phyloP scores from a whole-genome alignment of 805 yeast genomes.

The Peterozyma toletana region DNA sequence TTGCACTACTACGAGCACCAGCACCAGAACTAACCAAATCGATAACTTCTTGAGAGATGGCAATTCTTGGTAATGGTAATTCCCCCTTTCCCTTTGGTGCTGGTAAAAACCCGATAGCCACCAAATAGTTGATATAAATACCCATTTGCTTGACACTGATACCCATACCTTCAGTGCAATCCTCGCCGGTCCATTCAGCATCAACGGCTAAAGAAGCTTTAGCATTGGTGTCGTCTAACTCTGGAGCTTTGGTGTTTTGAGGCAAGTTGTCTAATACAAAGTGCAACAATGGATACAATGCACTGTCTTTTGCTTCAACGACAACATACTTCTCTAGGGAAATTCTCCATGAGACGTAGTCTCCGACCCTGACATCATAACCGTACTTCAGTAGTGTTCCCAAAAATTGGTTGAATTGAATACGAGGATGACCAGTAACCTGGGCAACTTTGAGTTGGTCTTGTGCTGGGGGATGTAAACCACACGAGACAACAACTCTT shows the following conservation, averaged over 20 bases:
- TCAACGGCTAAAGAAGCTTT: constrained; percentile 60
- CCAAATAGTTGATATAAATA: constrained; percentile 71
- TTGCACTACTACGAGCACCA: constrained; percentile 70
- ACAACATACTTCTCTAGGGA: constrained; percentile 72
- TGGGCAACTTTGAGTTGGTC: constrained; percentile 70
- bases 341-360: constrained; percentile 74
- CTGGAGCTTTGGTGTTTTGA: constrained; percentile 89
- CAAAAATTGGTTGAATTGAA: constrained; percentile 69
- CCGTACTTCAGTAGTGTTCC: constrained; percentile 64
- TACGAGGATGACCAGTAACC: constrained; percentile 96
- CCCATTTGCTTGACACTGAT: constrained; percentile 64
- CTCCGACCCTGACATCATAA: constrained; percentile 52
- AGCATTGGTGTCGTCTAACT: constrained; percentile 83
- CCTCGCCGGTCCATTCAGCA: constrained; percentile 54
- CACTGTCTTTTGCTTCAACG: constrained; percentile 69
- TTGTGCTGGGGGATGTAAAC: constrained; percentile 53
- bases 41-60: constrained; percentile 49
- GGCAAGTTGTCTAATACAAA: constrained; percentile 92
- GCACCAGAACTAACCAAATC: constrained; percentile 56
- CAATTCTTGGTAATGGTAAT: constrained; percentile 46
- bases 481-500: constrained; percentile 75
- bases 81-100: constrained; percentile 41
- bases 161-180: constrained; percentile 66
- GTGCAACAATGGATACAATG: constrained; percentile 88
- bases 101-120: constrained; percentile 74